These are phyloP conservation scores for Eimeria necatrix DNA, from an alignment of 169 alveolate species.

Conservation along the genomic window DNA sequence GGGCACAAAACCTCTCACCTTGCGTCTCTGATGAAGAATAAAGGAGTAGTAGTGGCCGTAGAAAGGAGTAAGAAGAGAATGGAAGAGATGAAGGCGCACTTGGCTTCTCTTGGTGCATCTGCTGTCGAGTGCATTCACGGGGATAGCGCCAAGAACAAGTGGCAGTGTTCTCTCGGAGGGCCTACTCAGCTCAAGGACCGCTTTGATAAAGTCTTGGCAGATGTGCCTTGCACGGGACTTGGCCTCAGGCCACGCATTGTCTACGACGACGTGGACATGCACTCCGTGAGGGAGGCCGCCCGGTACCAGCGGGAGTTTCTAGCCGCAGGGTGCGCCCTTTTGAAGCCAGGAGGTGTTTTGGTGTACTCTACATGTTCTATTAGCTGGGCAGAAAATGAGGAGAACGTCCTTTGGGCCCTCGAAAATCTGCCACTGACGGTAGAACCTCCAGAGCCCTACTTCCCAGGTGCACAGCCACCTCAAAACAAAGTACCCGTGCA, in stretches of 20 bases:
- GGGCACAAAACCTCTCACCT: conserved; percentile 89
- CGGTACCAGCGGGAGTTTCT: conserved; percentile 49
- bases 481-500: not conserved
- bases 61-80: conserved; percentile 63
- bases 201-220: conserved; percentile 94
- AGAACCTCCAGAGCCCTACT: conserved; percentile 62
- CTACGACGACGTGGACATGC: conserved; percentile 25
- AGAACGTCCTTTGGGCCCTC: conserved; percentile 45
- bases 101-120: not conserved
- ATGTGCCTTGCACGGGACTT: conserved; percentile 97
- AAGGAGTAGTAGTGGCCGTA: conserved; percentile 41
- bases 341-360: conserved; percentile 43
- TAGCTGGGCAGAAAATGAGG: conserved; percentile 70
- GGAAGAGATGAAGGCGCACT: not conserved
- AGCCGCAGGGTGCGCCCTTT: not conserved
- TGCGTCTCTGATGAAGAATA: conserved; percentile 43
- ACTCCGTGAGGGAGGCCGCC: conserved; percentile 7
- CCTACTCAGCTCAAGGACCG: conserved; percentile 44
- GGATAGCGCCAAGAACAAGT: conserved; percentile 64
- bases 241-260: conserved; percentile 87
- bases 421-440: conserved; percentile 40
- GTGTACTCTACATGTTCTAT: conserved; percentile 74
- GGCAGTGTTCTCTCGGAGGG: conserved; percentile 7
- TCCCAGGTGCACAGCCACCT: not conserved
- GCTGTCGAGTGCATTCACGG: conserved; percentile 39